Base-by-base conservation (phyloP, 2,329 filamentous ascomycete genomes). In the Apiospora arundinis region DNA sequence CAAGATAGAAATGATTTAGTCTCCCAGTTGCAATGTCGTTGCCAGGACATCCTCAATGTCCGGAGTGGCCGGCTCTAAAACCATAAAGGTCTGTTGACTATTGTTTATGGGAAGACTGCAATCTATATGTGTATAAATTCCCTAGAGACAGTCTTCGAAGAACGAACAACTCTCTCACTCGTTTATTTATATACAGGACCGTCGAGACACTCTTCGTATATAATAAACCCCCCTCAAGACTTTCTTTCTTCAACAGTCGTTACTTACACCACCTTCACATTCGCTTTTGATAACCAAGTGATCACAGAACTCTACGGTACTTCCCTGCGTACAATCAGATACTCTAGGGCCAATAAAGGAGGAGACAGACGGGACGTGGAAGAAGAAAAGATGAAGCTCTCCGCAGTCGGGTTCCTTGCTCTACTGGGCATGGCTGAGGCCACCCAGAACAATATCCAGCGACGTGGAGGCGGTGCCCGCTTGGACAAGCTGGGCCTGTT, bases 391-490 rank as follows among this genome's bases (percentile, higher is more conserved):
- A 70, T 69, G 68, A 69, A 70, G 52, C n/a, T 49, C 49, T 65
- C 21, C 25, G 28, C 37, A 11, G 40, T 69, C 42, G 32, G 42
- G 37, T 8, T 28, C 12, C 11, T 45, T 25, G 63, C 70, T 23
- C 70, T 71, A 8, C 25, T n/a, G 25, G 48, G 45, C 48, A 40
- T 46, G 46, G 46, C 65, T 48, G 44, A 37, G 23, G 69, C 69
- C 28, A 28, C 42, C 12, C 32, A 11, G 23, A 44, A 7, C 23
- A 9, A 32, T 44, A 5, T 32, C 37, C 18, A 48, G 44, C 25
- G 25, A 12, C 23, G 44, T 25, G n/a, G 18, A 16, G 46, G 44
- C 25, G 46, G 44, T 32, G n/a, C 66, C 25, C 25, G 25, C 12
- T 9, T 68, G 44, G 32, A 68, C 3, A 63, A n/a, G 56, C 21